Conservation (phyloP, 2,329 filamentous ascomycete genomes). For the Fusarium sp. region DNA sequence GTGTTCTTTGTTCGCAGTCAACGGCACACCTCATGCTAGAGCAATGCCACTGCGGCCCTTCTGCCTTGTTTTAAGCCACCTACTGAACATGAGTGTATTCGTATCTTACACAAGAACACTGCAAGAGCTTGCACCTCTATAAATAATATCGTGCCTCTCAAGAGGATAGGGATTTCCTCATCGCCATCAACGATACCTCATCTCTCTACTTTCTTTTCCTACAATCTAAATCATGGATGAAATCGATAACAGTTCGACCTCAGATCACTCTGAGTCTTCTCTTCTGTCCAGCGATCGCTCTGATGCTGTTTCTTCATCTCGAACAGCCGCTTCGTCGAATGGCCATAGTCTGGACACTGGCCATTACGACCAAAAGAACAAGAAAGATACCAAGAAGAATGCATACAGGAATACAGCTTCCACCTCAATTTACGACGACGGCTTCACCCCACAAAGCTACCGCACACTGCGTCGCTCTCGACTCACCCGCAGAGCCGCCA, state of each 20-base stretch:
- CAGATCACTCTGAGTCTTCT: neutral
- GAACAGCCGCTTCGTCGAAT: neutral
- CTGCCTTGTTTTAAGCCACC: neutral
- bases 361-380: neutral
- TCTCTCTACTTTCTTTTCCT: neutral
- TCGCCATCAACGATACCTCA: neutral
- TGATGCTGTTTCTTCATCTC: neutral
- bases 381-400: neutral
- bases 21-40: neutral
- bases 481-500: slow-evolving; percentile 27
- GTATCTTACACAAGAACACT: neutral
- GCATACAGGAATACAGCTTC: neutral
- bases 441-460: neutral
- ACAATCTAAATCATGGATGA: slow-evolving; percentile 3
- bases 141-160: neutral
- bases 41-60: neutral
- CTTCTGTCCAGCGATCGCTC: neutral
- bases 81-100: neutral
- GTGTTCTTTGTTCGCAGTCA: neutral
- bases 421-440: neutral
- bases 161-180: neutral
- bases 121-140: neutral
- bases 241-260: neutral
- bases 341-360: neutral
- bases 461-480: slow-evolving; percentile 25